These are phyloP conservation scores for Hirschioporus abietinus DNA, from an alignment of 768 basidiomycete genomes.

Conservation along the genomic window DNA sequence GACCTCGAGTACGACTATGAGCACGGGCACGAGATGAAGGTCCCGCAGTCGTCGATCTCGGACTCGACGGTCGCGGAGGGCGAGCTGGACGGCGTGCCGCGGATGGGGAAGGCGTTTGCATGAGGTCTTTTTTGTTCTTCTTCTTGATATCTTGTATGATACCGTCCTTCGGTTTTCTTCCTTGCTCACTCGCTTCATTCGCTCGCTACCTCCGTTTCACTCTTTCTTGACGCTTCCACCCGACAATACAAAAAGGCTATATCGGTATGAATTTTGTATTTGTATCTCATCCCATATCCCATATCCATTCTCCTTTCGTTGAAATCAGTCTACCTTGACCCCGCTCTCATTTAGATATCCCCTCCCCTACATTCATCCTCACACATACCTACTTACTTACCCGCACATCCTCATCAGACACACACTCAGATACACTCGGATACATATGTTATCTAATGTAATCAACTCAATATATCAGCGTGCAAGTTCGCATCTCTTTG, in stretches of 20 bases:
- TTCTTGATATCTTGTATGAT: too few species aligned
- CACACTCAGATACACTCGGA: background rate
- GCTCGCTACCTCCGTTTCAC: background rate
- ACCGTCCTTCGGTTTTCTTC: too few species aligned
- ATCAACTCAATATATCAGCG: background rate
- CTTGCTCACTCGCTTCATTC: too few species aligned
- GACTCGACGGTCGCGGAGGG: background rate
- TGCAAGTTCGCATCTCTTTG: too few species aligned
- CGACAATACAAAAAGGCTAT: too few species aligned
- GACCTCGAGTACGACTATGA: background rate
- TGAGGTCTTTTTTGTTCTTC: too few species aligned
- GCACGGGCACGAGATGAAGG: background rate
- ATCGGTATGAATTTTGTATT: too few species aligned
- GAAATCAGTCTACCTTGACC: background rate
- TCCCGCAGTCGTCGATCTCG: background rate
- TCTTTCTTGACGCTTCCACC: background rate
- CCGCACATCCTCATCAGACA: background rate
- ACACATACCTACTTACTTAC: too few species aligned
- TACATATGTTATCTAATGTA: conserved; percentile 1
- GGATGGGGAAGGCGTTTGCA: background rate
- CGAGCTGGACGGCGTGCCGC: background rate
- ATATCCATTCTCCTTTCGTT: too few species aligned
- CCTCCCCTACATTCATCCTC: background rate
- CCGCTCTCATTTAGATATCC: background rate
- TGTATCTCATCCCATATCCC: too few species aligned